Percentiles rank a stretch among this genome's conserved stretches.
Evolutionary conservation across 2,329 filamentous ascomycete species (phyloP).

Genomic region (Cercospora beticola): DNA sequence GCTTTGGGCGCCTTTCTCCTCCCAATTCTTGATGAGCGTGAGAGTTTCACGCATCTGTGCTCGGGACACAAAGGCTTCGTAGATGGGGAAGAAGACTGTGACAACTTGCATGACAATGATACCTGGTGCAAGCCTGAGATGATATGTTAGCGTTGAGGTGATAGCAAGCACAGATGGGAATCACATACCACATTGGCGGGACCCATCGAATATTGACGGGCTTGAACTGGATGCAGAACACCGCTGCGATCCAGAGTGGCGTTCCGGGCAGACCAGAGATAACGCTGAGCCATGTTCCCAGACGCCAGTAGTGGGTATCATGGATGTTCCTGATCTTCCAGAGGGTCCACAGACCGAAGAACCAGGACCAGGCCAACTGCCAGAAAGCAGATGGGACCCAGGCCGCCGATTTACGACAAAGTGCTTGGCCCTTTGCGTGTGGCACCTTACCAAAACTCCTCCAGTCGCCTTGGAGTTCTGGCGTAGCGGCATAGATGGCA

Average conservation of each 20-base stretch:
- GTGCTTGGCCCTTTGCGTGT: conserved; percentile 27
- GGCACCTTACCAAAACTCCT: conserved; percentile 26
- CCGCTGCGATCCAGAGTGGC: conserved; percentile 62
- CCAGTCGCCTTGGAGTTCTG: conserved; percentile 30
- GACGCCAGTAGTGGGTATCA: conserved; percentile 66
- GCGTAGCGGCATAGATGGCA: conserved; percentile 25
- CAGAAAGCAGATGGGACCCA: conserved; percentile 63
- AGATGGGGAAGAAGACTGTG: conserved; percentile 63
- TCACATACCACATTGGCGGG: conserved; percentile 56
- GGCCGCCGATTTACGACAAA: conserved; percentile 51
- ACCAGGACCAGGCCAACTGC: conserved; percentile 64
- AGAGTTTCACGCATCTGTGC: conserved; percentile 37
- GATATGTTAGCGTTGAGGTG: background rate
- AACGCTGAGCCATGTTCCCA: conserved; percentile 58
- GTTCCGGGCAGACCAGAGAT: conserved; percentile 59
- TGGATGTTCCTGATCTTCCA: conserved; percentile 61
- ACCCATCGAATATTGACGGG: conserved; percentile 54
- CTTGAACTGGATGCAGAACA: conserved; percentile 55
- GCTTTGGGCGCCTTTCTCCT: conserved; percentile 17
- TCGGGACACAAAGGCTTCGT: conserved; percentile 51
- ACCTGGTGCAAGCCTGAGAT: conserved; percentile 54
- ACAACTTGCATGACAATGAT: conserved; percentile 64
- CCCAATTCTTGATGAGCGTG: conserved; percentile 35
- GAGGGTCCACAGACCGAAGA: conserved; percentile 61
- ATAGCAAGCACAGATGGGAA: background rate